Evolutionary conservation across 768 basidiomycete species (phyloP), one percentile per base, ranked within the genome.

Genomic region (Boletus tylopilopsis): DNA sequence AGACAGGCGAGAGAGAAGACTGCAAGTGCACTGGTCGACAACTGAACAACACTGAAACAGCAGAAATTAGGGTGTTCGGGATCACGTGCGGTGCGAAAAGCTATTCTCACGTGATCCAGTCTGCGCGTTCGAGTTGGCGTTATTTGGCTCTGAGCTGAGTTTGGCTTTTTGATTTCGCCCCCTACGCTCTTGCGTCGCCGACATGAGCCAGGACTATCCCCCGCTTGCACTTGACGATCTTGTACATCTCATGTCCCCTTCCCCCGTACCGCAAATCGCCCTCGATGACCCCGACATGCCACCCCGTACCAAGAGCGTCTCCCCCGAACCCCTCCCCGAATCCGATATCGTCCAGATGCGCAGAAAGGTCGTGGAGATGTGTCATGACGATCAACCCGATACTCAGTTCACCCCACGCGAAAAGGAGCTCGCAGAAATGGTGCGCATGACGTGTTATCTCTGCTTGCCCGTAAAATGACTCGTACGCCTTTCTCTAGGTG

Each of bases 401-500:
- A 27, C 52, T 27, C 67, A 66, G 27, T 50, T 65, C 19, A 54
- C 56, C 39, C 32, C 59, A 36, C 66, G 71, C 44, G 81, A 84
- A 66, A 74, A 66, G 41, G 84, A 85, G 61, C 69, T 79, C 11
- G 60, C 68, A 1, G 73, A 79, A 44, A 84, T 85, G 79, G 84
- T 85, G 59, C 45, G 75, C 55, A 37, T 13, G n/a, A 27, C 38
- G 21, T 18, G 18, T 55, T 42, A 52, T 60, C 57, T 49, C 35
- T 46, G 7, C 39, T 41, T 16, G 8, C 41, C 16, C 5, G 34
- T 39, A 45, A n/a, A 50, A 42, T 38, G 48, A 45, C 39, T 25
- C 30, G 37, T 38, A 51, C 10, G 13, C n/a, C n/a, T n/a, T 49
- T 42, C 29, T 24, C 24, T 59, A 84, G 81, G 71, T 80, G 11